phyloP scores from a whole-genome alignment of 2,329 filamentous ascomycete genomes.

The Fusarium annulatum region DNA sequence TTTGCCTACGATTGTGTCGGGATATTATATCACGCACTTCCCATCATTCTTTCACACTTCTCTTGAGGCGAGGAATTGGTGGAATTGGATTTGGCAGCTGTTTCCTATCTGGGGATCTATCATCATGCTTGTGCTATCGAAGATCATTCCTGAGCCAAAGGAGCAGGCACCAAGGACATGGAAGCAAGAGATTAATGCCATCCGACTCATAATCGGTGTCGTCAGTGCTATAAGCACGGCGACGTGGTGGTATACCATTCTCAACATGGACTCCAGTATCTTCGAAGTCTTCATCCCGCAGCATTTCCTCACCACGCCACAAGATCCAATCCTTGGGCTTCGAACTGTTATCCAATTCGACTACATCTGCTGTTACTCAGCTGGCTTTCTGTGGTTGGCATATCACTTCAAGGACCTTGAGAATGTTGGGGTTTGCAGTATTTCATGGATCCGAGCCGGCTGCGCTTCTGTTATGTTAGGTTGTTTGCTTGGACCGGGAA shows the following conservation, averaged over 20 bases:
- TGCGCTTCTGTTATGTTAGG: slow-evolving; percentile 3
- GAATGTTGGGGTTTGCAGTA: slow-evolving; percentile 18
- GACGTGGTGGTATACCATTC: slow-evolving; percentile 37
- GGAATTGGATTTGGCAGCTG: slow-evolving; percentile 49
- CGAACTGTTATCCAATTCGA: slow-evolving; percentile 46
- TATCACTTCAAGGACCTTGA: slow-evolving; percentile 42
- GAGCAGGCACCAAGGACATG: fast-evolving
- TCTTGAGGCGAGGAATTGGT: slow-evolving; percentile 43
- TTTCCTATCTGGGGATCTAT: slow-evolving; percentile 44
- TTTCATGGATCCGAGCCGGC: slow-evolving; percentile 10
- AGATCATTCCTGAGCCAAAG: neutral
- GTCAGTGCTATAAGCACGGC: slow-evolving; percentile 10
- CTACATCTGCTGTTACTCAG: slow-evolving; percentile 35
- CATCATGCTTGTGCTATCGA: slow-evolving; percentile 26
- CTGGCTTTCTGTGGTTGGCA: slow-evolving; percentile 40
- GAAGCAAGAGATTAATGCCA: neutral
- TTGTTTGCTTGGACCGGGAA: slow-evolving; percentile 19
- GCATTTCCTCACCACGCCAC: slow-evolving; percentile 35
- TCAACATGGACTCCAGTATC: neutral
- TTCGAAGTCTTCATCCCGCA: slow-evolving; percentile 40
- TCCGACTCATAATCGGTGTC: slow-evolving; percentile 2
- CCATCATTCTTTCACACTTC: slow-evolving; percentile 35
- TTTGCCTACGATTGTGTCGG: slow-evolving; percentile 29
- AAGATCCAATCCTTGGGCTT: slow-evolving; percentile 17
- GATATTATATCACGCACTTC: slow-evolving; percentile 37